phyloP scores from a whole-genome alignment of 2,329 filamentous ascomycete species.

The Chrysosphaeria jannelii region DNA sequence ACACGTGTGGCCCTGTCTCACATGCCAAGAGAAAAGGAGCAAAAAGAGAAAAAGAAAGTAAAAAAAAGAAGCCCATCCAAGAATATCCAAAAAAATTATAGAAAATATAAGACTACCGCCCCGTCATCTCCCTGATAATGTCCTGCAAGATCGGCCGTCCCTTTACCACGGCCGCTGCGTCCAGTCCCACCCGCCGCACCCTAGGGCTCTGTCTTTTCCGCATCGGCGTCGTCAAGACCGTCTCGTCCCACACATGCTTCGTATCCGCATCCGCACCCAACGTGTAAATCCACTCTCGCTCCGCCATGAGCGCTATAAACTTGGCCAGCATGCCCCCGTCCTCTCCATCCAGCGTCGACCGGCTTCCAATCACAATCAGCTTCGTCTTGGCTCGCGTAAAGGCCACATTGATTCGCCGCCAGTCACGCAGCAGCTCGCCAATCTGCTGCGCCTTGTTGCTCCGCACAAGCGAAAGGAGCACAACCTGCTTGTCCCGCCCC shows the following conservation, averaged over 20 bases:
- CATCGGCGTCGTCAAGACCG: slow-evolving; percentile 17
- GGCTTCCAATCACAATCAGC: slow-evolving; percentile 62
- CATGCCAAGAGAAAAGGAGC: not conserved
- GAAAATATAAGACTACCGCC: slow-evolving; percentile 2
- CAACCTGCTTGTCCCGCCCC: slow-evolving; percentile 78
- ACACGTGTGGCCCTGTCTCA: no score
- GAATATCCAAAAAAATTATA: not conserved
- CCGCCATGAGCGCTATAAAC: slow-evolving; percentile 52
- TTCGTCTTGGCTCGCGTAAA: slow-evolving; percentile 85
- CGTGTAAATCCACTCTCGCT: slow-evolving; percentile 51
- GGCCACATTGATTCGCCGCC: slow-evolving; percentile 81
- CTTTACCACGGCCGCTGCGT: slow-evolving; percentile 29
- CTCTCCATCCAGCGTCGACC: slow-evolving; percentile 28
- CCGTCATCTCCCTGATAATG: slow-evolving; percentile 41
- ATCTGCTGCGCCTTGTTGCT: slow-evolving; percentile 59
- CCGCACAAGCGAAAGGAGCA: slow-evolving; percentile 64
- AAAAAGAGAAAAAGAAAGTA: not conserved
- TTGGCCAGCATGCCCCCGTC: slow-evolving; percentile 38
- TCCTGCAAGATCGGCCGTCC: slow-evolving; percentile 40
- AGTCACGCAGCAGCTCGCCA: slow-evolving; percentile 77
- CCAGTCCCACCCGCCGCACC: no score
- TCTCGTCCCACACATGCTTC: slow-evolving; percentile 34
- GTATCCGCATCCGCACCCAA: slow-evolving; percentile 32
- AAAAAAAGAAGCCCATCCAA: not conserved
- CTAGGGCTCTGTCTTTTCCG: no score